Conservation (phyloP, 2,329 filamentous ascomycete genomes). For the Aureobasidium sp. region DNA sequence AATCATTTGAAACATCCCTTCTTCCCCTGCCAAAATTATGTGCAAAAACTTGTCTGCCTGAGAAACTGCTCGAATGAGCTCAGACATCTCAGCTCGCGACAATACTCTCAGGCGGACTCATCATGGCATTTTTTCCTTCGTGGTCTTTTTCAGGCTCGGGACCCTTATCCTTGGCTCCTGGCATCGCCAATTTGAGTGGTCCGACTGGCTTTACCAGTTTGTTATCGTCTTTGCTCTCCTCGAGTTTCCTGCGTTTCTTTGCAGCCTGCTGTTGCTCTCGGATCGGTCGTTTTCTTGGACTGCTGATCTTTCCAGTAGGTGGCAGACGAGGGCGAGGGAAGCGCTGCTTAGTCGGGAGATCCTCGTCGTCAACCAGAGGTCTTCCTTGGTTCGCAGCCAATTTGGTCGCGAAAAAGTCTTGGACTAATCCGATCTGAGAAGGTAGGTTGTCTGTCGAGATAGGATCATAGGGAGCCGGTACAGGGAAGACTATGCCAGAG, state of each 20-base stretch:
- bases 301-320: slow-evolving; percentile 79
- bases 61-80: neutral
- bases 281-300: slow-evolving; percentile 72
- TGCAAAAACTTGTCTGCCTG: neutral
- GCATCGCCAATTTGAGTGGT: slow-evolving; percentile 41
- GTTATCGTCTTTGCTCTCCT: slow-evolving; percentile 32
- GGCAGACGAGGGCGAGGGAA: slow-evolving; percentile 54
- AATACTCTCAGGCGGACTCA: slow-evolving; percentile 78
- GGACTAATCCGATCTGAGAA: slow-evolving; percentile 77
- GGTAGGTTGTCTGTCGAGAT: slow-evolving; percentile 73
- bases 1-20: neutral
- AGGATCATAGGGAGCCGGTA: slow-evolving; percentile 63
- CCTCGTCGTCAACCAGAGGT: slow-evolving; percentile 86
- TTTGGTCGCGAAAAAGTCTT: slow-evolving; percentile 86
- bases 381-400: slow-evolving; percentile 76
- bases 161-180: slow-evolving; percentile 37
- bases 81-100: slow-evolving; percentile 14
- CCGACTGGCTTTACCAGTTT: slow-evolving; percentile 44
- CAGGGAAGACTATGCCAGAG: slow-evolving; percentile 57
- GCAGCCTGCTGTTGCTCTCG: slow-evolving; percentile 76
- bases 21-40: neutral
- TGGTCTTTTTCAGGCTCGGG: slow-evolving; percentile 60
- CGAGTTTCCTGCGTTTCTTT: slow-evolving; percentile 76
- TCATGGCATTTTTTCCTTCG: slow-evolving; percentile 67
- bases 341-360: slow-evolving; percentile 85